Evolutionary conservation across 345 rosid species (phyloP), one percentile per base, ranked within the genome.

Genomic region (Physaria fendleri): DNA sequence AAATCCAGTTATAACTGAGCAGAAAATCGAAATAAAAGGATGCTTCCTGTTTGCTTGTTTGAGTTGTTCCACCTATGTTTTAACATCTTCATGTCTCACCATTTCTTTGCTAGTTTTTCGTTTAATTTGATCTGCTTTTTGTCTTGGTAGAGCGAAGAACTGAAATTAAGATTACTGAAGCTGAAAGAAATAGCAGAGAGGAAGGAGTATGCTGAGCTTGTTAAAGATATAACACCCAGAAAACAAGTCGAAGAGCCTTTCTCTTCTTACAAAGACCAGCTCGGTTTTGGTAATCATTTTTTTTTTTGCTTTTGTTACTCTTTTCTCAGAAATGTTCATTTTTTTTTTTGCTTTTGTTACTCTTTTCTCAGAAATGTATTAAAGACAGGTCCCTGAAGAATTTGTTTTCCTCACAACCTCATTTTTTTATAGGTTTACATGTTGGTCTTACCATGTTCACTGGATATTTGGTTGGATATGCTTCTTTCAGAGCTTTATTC

Each of bases 251-350:
- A 60, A 51, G 93, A 92, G 74, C 98, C 98, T 49, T 88, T 92
- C 79, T 92, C 98, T 4, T 81, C 95, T 46, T 92, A 92, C 73
- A 92, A 88, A 73, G 97, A 92, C 73, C 98, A 92, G 68, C 82
- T 92, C 49, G 98, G 98, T 43, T 92, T 92, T 51, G 98, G 98
- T 91, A 66, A 47, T 29, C 23, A 22, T 11, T 10, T 44, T 54
- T 9, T 18, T 11, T 10, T 44, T 54, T 9, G 8, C 20, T 20
- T 20, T 6, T 5, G 2, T 28, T 2, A 8, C 32, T 12, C 5
- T 28, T 20, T 47, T 55, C n/a, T n/a, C n/a, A n/a, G n/a, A n/a
- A n/a, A n/a, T n/a, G n/a, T n/a, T 29, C 23, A 22, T 11, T 10
- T n/a, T n/a, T n/a, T n/a, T n/a, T n/a, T 44, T 54, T 9, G 8